Conservation (phyloP, 495 filamentous ascomycete species). For the Talaromyces borbonicus region DNA sequence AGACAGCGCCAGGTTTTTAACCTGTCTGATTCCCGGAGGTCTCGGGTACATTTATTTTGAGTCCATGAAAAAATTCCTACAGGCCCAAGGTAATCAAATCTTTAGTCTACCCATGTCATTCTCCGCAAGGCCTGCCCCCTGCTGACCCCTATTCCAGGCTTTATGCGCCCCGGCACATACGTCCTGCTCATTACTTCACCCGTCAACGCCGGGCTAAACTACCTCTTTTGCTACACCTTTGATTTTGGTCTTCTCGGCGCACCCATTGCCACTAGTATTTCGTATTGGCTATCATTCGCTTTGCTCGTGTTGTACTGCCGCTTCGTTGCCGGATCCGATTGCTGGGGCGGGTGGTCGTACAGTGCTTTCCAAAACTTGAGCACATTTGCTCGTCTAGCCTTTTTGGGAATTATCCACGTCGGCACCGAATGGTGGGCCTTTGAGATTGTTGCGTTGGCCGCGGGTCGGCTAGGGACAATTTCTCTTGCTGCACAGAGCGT, state of each 20-base stretch:
- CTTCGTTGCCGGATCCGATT: slow-evolving; percentile 61
- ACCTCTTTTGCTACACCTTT: slow-evolving; percentile 66
- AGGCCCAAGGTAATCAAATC: slow-evolving; percentile 65
- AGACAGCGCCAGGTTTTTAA: slow-evolving; percentile 67
- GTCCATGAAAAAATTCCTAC: slow-evolving; percentile 82
- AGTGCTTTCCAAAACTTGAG: slow-evolving; percentile 54
- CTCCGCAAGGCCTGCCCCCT: too few relatives aligned
- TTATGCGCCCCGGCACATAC: slow-evolving; percentile 83
- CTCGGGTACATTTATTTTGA: slow-evolving; percentile 91
- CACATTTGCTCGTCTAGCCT: slow-evolving; percentile 67
- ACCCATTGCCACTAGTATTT: slow-evolving; percentile 72
- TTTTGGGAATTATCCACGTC: slow-evolving; percentile 76
- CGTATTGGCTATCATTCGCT: slow-evolving; percentile 80
- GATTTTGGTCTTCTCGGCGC: slow-evolving; percentile 66
- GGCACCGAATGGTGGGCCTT: slow-evolving; percentile 97
- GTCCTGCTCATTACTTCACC: slow-evolving; percentile 78
- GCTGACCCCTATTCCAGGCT: slow-evolving; percentile 36
- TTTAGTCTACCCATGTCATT: background rate
- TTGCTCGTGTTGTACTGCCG: slow-evolving; percentile 67
- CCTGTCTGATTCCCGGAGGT: slow-evolving; percentile 71
- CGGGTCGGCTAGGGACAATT: slow-evolving; percentile 73
- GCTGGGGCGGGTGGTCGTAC: slow-evolving; percentile 75
- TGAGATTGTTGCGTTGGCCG: slow-evolving; percentile 87
- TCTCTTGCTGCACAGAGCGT: slow-evolving; percentile 81
- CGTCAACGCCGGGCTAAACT: slow-evolving; percentile 67